phyloP scores from a whole-genome alignment of 331 rosid genomes.

The Spiraea crenata region DNA sequence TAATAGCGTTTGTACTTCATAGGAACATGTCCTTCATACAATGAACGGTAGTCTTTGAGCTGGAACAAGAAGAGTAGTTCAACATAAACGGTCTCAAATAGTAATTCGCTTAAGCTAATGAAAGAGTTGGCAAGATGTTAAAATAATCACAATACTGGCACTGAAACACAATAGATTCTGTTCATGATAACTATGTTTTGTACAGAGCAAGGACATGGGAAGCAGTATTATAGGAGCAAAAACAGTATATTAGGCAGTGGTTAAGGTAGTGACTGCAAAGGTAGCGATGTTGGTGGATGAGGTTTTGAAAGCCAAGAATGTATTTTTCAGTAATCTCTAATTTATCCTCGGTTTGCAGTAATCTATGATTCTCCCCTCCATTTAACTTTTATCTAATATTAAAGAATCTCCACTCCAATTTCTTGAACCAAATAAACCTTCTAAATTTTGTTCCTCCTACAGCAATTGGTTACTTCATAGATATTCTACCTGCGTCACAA shows the following conservation, averaged over 20 bases:
- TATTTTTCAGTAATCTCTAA: not conserved
- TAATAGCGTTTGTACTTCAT: slow-evolving; percentile 85
- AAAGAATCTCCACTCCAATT: not conserved
- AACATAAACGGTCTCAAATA: slow-evolving; percentile 36
- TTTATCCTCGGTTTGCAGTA: not conserved
- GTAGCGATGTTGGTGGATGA: not conserved
- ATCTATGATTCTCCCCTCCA: not conserved
- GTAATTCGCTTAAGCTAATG: slow-evolving; percentile 1
- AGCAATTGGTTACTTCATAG: slow-evolving; percentile 2
- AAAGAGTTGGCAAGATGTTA: not conserved
- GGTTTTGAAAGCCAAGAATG: not conserved
- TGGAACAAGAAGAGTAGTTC: slow-evolving; percentile 42
- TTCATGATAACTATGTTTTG: not conserved
- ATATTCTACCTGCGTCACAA: slow-evolving; percentile 61
- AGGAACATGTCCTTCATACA: slow-evolving; percentile 86
- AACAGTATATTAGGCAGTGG: slow-evolving; percentile 1
- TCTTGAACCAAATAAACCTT: not conserved
- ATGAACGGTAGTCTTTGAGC: slow-evolving; percentile 71
- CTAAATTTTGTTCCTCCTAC: slow-evolving; percentile 7
- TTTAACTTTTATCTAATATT: not conserved
- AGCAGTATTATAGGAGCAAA: not conserved
- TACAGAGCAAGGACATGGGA: not conserved
- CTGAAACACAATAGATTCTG: not conserved
- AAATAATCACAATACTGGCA: not conserved
- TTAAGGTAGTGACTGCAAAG: not conserved